These are phyloP conservation scores for Kwoniella bestiolae DNA, from an alignment of 768 basidiomycete genomes.

Conservation along the genomic window DNA sequence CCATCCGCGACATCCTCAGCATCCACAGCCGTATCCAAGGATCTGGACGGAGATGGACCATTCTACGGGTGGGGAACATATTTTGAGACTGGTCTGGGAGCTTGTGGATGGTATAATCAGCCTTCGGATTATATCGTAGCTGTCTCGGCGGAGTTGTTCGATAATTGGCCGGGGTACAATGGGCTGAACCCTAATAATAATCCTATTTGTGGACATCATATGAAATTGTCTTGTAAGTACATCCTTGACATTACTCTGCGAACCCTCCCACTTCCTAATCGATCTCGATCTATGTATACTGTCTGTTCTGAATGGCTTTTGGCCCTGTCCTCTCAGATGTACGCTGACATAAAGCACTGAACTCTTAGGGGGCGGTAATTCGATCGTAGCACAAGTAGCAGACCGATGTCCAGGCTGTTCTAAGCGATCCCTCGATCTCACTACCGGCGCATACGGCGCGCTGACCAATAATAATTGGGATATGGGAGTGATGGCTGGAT, in stretches of 20 bases:
- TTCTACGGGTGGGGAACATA: constrained; percentile 51
- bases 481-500: constrained; percentile 25
- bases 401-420: constrained; percentile 49
- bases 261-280: neutral
- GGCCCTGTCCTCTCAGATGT: neutral
- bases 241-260: too few species aligned
- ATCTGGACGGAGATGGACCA: constrained; percentile 41
- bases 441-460: constrained; percentile 37
- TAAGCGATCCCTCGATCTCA: constrained; percentile 46
- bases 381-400: constrained; percentile 36
- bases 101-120: constrained; percentile 41
- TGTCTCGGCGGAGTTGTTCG: constrained; percentile 38
- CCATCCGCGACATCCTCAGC: constrained; percentile 4
- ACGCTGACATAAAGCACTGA: neutral
- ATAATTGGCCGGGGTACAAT: constrained; percentile 48
- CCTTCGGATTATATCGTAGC: constrained; percentile 45
- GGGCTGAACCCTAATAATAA: constrained; percentile 49
- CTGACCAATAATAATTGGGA: constrained; percentile 23
- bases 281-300: neutral
- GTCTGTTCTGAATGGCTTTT: neutral
- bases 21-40: constrained; percentile 18
- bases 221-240: constrained; percentile 42
- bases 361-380: constrained; percentile 35
- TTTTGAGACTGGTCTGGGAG: constrained; percentile 40
- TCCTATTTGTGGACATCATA: constrained; percentile 46